Evolutionary conservation across 2,329 filamentous ascomycete genomes (phyloP).

Genomic region (Zopfia rhizophila): DNA sequence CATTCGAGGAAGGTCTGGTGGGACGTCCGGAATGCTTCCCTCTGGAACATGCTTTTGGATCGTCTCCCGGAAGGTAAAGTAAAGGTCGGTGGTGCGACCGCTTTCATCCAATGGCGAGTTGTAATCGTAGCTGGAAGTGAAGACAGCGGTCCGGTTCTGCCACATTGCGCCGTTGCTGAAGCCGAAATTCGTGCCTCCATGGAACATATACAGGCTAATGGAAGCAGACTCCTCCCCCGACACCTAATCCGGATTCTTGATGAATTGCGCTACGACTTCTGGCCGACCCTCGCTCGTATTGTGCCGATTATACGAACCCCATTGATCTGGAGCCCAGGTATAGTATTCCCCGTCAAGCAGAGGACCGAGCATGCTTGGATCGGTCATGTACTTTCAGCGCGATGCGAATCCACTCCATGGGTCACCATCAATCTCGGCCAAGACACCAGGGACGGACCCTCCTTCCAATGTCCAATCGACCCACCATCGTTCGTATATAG

Average conservation of each 20-base stretch:
- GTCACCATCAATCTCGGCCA: constrained; percentile 61
- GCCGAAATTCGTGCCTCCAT: constrained; percentile 64
- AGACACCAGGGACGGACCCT: constrained; percentile 56
- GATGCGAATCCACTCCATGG: constrained; percentile 54
- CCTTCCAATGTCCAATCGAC: constrained; percentile 56
- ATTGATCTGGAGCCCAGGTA: constrained; percentile 56
- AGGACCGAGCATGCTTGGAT: constrained; percentile 56
- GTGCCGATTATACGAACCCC: constrained; percentile 54
- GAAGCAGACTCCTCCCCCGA: constrained; percentile 43
- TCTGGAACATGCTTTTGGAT: constrained; percentile 52
- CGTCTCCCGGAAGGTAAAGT: constrained; percentile 52
- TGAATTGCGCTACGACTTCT: constrained; percentile 25
- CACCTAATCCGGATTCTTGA: constrained; percentile 36
- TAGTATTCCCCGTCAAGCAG: constrained; percentile 64
- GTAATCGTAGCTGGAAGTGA: constrained; percentile 64
- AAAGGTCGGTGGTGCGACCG: constrained; percentile 59
- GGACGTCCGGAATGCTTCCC: constrained; percentile 52
- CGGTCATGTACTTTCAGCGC: constrained; percentile 57
- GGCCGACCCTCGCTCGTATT: constrained; percentile 40
- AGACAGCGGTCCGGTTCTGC: constrained; percentile 52
- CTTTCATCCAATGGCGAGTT: constrained; percentile 63
- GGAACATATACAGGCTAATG: constrained; percentile 65
- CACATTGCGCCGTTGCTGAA: constrained; percentile 61
- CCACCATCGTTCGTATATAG: constrained; percentile 64
- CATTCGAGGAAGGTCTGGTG: constrained; percentile 44